Conservation (phyloP, 768 basidiomycete species). For the Boletus subcaerulescens region DNA sequence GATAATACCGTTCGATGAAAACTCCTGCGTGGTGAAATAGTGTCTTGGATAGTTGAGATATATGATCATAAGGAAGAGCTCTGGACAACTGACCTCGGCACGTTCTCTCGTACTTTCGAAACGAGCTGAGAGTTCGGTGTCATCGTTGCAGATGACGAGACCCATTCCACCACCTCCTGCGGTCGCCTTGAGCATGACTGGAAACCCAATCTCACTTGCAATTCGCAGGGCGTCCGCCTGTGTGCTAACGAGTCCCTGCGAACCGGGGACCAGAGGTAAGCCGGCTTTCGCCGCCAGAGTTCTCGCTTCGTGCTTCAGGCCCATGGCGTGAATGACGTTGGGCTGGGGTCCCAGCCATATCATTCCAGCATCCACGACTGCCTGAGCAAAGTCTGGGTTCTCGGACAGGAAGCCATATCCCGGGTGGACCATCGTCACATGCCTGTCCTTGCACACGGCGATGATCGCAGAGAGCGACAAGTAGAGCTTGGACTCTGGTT, state of each 20-base stretch:
- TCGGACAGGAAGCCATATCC: constrained; percentile 69
- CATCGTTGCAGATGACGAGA: constrained; percentile 49
- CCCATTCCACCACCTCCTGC: constrained; percentile 73
- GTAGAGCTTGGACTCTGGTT: constrained; percentile 46
- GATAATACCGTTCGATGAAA: constrained; percentile 60
- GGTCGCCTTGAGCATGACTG: constrained; percentile 65
- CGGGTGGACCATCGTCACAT: constrained; percentile 55
- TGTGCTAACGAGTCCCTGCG: constrained; percentile 43
- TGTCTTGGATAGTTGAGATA: constrained; percentile 25
- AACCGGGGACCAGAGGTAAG: constrained; percentile 57
- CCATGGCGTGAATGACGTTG: constrained; percentile 51
- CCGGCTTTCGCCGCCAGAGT: constrained; percentile 43
- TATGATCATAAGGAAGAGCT: neutral
- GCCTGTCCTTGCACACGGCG: constrained; percentile 38
- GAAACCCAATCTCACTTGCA: constrained; percentile 48
- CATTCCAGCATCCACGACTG: constrained; percentile 46
- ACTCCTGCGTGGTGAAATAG: constrained; percentile 51
- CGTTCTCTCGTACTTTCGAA: constrained; percentile 39
- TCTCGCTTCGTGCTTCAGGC: constrained; percentile 60
- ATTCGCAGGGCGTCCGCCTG: constrained; percentile 40
- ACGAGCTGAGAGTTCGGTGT: constrained; percentile 34
- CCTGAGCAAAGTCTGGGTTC: constrained; percentile 52
- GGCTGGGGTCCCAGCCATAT: constrained; percentile 57
- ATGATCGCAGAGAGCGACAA: constrained; percentile 39
- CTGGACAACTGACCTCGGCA: constrained; percentile 31